phyloP scores from a whole-genome alignment of 2,329 filamentous ascomycete species.

The Fusarium equiseti region DNA sequence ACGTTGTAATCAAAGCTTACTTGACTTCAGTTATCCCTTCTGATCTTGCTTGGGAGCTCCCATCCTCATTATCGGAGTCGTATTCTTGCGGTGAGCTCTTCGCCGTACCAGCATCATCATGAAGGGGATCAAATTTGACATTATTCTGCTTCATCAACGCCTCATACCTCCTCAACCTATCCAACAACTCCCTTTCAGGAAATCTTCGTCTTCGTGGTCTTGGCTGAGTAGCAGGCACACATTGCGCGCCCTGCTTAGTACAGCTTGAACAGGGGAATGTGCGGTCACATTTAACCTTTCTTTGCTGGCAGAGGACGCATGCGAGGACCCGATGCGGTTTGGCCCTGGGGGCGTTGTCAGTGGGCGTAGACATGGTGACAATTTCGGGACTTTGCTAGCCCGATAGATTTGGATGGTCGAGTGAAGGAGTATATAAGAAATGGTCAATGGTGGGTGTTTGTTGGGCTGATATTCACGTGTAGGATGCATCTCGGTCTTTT shows the following conservation, averaged over 20 bases:
- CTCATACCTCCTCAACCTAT: constrained; percentile 69
- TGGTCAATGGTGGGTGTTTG: not conserved
- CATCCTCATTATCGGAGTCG: constrained; percentile 23
- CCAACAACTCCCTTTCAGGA: constrained; percentile 69
- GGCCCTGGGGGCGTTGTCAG: not conserved
- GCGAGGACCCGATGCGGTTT: constrained; percentile 52
- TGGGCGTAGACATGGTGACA: constrained; percentile 10
- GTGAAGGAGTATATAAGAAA: no score
- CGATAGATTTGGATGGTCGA: not conserved
- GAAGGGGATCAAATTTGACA: constrained; percentile 64
- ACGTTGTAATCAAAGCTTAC: not conserved
- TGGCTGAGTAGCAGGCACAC: constrained; percentile 56
- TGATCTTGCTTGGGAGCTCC: not conserved
- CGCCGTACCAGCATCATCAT: constrained; percentile 27
- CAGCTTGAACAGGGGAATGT: constrained; percentile 69
- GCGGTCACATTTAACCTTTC: constrained; percentile 73
- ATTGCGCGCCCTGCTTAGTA: constrained; percentile 58
- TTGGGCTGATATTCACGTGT: not conserved
- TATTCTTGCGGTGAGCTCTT: not conserved
- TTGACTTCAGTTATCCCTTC: constrained; percentile 28
- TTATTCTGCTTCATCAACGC: constrained; percentile 65
- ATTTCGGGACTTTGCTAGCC: not conserved
- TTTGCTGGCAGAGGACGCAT: constrained; percentile 73
- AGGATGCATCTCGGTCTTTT: constrained; percentile 23
- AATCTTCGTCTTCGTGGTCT: constrained; percentile 57